A percentile compares a stretch with the other conserved stretches of the same genome.
Evolutionary conservation across 805 yeast genomes (phyloP).

Genomic region (Zygoascus tannicola): DNA sequence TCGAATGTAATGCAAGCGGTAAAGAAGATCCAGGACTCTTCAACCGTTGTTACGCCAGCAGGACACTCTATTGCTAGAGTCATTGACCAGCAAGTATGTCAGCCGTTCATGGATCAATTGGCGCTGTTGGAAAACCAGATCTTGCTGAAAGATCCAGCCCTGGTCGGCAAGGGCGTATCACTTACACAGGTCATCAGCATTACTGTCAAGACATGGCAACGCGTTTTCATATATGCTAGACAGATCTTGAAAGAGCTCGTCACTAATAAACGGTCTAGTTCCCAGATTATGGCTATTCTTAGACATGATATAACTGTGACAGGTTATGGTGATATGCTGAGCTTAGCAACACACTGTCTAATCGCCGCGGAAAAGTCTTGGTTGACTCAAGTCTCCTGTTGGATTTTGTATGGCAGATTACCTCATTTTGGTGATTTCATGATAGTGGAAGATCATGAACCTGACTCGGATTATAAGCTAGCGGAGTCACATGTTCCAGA

Average conservation of each 20-base stretch:
- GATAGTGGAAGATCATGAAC: slow-evolving; percentile 7
- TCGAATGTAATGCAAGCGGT: not conserved
- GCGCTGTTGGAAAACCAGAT: slow-evolving; percentile 14
- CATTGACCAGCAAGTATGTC: slow-evolving; percentile 3
- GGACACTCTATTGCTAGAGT: slow-evolving; percentile 10
- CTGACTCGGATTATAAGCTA: slow-evolving; percentile 6
- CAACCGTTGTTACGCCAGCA: not conserved
- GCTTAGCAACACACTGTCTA: slow-evolving; percentile 9
- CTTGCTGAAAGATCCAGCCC: slow-evolving; percentile 12
- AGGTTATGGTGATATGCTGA: slow-evolving; percentile 10
- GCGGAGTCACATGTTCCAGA: slow-evolving; percentile 6
- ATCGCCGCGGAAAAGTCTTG: slow-evolving; percentile 14
- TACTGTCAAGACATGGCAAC: slow-evolving; percentile 16
- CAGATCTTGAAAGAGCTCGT: slow-evolving; percentile 8
- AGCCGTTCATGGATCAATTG: slow-evolving; percentile 9
- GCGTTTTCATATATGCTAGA: slow-evolving; percentile 12
- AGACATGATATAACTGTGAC: slow-evolving; percentile 8
- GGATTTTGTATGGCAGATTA: slow-evolving; percentile 18
- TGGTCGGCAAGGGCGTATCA: slow-evolving; percentile 14
- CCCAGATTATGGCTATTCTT: slow-evolving; percentile 10
- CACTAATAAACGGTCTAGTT: slow-evolving; percentile 1
- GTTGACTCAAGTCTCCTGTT: slow-evolving; percentile 14
- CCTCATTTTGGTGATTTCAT: slow-evolving; percentile 14
- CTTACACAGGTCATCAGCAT: slow-evolving; percentile 11
- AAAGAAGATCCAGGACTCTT: not conserved